Evolutionary conservation across 371 early-diverging fungal genomes (phyloP).

Genomic region (Mortierella sp.): DNA sequence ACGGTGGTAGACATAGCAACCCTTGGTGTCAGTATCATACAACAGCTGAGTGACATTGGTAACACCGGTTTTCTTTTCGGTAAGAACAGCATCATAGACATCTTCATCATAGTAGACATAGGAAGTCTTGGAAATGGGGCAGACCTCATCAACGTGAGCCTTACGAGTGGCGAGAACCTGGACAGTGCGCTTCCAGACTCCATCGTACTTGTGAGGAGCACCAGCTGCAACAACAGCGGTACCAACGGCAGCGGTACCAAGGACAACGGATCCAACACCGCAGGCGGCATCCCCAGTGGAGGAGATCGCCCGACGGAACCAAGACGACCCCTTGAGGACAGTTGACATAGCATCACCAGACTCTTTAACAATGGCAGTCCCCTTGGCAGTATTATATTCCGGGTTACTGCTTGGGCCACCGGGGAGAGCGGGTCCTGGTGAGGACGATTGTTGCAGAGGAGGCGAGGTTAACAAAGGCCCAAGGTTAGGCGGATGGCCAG

Average conservation of each 20-base stretch:
- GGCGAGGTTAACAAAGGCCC: too few species aligned
- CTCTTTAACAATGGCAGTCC: too few species aligned
- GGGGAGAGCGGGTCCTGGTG: too few species aligned
- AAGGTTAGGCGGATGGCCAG: too few species aligned
- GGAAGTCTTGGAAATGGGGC: constrained; percentile 25
- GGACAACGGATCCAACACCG: background rate
- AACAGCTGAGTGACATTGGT: constrained; percentile 30
- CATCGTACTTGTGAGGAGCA: constrained; percentile 16
- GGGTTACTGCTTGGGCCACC: too few species aligned
- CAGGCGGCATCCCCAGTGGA: too few species aligned
- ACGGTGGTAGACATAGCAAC: constrained; percentile 38
- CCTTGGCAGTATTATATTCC: too few species aligned
- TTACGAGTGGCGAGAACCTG: constrained; percentile 22
- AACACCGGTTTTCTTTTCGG: constrained; percentile 29
- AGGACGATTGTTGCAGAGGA: too few species aligned
- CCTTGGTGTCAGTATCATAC: constrained; percentile 17
- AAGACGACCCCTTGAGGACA: constrained; percentile 11
- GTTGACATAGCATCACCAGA: constrained; percentile 15
- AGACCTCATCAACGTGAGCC: constrained; percentile 28
- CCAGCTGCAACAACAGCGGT: constrained; percentile 7
- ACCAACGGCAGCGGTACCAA: background rate
- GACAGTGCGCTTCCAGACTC: constrained; percentile 31
- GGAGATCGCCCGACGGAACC: constrained; percentile 12
- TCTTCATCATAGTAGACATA: constrained; percentile 33
- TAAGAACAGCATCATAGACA: constrained; percentile 26